Percentiles rank a stretch among this genome's conserved stretches.
Conservation (phyloP, 257 asterid species). For the Orobanche coerulescens region DNA sequence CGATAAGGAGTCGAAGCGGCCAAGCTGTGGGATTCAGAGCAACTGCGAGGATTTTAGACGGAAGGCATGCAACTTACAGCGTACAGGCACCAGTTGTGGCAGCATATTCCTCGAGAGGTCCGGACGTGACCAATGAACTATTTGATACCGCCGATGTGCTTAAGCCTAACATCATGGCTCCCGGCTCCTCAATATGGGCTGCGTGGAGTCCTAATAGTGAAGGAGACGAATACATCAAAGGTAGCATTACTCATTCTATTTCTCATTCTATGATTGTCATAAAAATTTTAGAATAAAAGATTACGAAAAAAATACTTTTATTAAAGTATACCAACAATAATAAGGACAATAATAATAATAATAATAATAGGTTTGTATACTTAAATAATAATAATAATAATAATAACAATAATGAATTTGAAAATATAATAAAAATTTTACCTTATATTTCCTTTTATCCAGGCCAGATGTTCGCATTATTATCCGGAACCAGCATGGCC, state of each 20-base stretch:
- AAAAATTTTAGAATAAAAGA: too few species aligned
- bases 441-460: not conserved
- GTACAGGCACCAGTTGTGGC: slow-evolving; percentile 54
- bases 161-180: slow-evolving; percentile 70
- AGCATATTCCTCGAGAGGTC: slow-evolving; percentile 65
- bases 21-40: slow-evolving; percentile 43
- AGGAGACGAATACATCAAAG: slow-evolving; percentile 49
- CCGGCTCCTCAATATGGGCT: slow-evolving; percentile 75
- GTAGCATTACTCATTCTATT: not conserved
- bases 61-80: slow-evolving; percentile 42
- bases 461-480: slow-evolving; percentile 41
- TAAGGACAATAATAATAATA: too few species aligned
- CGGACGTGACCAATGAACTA: slow-evolving; percentile 45
- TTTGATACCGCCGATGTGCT: slow-evolving; percentile 59
- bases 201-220: slow-evolving; percentile 64
- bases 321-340: too few species aligned
- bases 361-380: too few species aligned
- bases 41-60: slow-evolving; percentile 46
- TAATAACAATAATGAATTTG: too few species aligned
- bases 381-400: too few species aligned
- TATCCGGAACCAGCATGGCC: slow-evolving; percentile 78
- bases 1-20: slow-evolving; percentile 45
- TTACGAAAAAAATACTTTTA: too few species aligned
- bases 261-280: too few species aligned
- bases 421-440: too few species aligned